phyloP scores from a whole-genome alignment of 164 flowering plant genomes.

The Umbellularia californica region DNA sequence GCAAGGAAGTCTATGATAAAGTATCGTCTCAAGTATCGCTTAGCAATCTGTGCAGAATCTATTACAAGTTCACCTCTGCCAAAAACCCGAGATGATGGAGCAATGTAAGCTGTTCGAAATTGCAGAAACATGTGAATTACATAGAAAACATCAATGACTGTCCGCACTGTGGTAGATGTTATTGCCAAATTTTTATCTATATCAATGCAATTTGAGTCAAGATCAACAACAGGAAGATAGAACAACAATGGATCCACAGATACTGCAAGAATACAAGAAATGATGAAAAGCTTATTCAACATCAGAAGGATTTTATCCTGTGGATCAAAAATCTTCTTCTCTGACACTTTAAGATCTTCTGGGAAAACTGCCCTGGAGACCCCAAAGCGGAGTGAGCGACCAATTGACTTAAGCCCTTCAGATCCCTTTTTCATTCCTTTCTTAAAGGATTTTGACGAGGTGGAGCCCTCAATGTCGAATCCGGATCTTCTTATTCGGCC shows the following conservation, averaged over 20 bases:
- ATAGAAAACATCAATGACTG: conserved; percentile 74
- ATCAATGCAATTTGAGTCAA: conserved; percentile 46
- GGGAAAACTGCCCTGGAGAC: conserved; percentile 83
- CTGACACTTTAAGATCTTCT: conserved; percentile 73
- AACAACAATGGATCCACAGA: conserved; percentile 90
- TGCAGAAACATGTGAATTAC: conserved; percentile 85
- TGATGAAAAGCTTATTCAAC: conserved; percentile 74
- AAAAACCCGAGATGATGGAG: conserved; percentile 97
- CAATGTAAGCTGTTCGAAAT: conserved; percentile 94
- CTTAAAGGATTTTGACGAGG: conserved; percentile 60
- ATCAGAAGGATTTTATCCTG: conserved; percentile 74
- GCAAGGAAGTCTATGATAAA: conserved; percentile 86
- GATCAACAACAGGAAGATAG: conserved; percentile 70
- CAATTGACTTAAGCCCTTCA: conserved; percentile 84
- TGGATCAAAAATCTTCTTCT: conserved; percentile 85
- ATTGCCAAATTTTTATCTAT: conserved; percentile 65
- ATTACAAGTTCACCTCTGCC: conserved; percentile 98
- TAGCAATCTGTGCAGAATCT: conserved; percentile 84
- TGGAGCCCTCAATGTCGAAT: conserved; percentile 51
- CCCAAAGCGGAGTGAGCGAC: conserved; percentile 78
- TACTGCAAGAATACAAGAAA: conserved; percentile 84
- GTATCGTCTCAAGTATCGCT: conserved; percentile 60
- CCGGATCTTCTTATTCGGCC: conserved; percentile 55
- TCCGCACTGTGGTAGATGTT: conserved; percentile 61
- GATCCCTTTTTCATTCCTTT: conserved; percentile 80